Conservation (phyloP, 257 asterid species). For the Asclepias syriaca region DNA sequence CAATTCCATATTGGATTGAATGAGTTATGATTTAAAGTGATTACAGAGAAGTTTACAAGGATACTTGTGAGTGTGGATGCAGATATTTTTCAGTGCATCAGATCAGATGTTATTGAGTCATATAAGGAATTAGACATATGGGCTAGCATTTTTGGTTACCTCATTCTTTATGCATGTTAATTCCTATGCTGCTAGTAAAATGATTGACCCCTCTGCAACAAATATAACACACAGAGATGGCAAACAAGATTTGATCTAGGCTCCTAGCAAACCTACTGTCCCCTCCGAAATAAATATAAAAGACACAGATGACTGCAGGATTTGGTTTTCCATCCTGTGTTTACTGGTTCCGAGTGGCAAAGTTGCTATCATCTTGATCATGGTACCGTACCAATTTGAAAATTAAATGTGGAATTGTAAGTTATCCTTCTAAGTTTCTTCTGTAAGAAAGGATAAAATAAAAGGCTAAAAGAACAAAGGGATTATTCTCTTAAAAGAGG, state of each 20-base stretch:
- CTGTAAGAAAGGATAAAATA: not conserved
- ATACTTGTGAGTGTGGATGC: not conserved
- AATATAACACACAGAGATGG: not conserved
- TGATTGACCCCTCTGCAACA: not conserved
- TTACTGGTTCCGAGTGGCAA: not conserved
- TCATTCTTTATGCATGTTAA: not conserved
- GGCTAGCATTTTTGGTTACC: not conserved
- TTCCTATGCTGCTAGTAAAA: not conserved
- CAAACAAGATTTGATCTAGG: not conserved
- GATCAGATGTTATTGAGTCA: not conserved
- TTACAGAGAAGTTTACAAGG: not conserved
- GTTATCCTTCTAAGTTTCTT: not conserved
- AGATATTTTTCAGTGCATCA: not conserved
- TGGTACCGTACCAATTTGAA: not conserved
- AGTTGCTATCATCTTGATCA: not conserved
- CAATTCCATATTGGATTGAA: not conserved
- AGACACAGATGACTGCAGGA: not conserved
- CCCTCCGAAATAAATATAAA: not conserved
- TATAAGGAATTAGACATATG: not conserved
- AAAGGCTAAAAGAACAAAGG: not conserved
- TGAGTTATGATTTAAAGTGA: not conserved
- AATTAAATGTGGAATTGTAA: not conserved
- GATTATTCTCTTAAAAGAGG: not conserved
- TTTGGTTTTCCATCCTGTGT: not conserved
- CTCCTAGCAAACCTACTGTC: not conserved